Percentiles rank a stretch among this genome's conserved stretches.
These are phyloP conservation scores for Elongisporangium prolatum DNA, from an alignment of 352 stramenopile species.

Conservation along the genomic window DNA sequence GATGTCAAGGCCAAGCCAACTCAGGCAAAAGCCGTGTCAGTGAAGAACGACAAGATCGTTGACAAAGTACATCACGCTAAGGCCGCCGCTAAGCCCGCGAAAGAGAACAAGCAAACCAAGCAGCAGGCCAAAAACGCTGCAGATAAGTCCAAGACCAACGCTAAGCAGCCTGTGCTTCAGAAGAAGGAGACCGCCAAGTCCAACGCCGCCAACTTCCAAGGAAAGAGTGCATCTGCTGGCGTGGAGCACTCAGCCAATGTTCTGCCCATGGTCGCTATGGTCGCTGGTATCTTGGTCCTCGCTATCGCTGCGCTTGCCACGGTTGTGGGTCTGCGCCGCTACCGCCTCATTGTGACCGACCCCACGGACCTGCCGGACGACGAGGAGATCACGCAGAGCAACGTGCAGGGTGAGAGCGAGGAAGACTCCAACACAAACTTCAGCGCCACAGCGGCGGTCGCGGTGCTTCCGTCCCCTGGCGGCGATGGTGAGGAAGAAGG, in stretches of 20 bases:
- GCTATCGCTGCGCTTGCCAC: constrained; percentile 11
- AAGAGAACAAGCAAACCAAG: constrained; percentile 11
- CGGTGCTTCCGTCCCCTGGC: constrained; percentile 4
- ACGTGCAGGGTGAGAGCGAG: constrained; percentile 7
- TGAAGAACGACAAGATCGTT: neutral
- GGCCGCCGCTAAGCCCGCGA: constrained; percentile 2
- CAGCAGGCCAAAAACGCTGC: constrained; percentile 13
- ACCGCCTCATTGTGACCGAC: constrained; percentile 11
- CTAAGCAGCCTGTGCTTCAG: neutral
- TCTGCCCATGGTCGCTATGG: constrained; percentile 3
- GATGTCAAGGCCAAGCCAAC: neutral
- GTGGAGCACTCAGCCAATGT: constrained; percentile 5
- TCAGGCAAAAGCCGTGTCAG: neutral
- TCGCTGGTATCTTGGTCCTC: constrained; percentile 12
- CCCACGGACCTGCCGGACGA: constrained; percentile 22
- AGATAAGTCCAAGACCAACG: constrained; percentile 9
- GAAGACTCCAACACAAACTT: constrained; percentile 5
- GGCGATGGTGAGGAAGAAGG: constrained; percentile 15
- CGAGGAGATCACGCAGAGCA: neutral
- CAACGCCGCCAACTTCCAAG: constrained; percentile 8
- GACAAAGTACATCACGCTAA: neutral
- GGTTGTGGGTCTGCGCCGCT: constrained; percentile 14
- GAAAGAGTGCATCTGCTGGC: constrained; percentile 11
- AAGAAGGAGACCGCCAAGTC: constrained; percentile 1
- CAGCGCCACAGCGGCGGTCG: neutral